A percentile compares a stretch with the other conserved stretches of the same genome.
phyloP scores from a whole-genome alignment of 306 rosid genomes.

The Cucurbita ficifolia region DNA sequence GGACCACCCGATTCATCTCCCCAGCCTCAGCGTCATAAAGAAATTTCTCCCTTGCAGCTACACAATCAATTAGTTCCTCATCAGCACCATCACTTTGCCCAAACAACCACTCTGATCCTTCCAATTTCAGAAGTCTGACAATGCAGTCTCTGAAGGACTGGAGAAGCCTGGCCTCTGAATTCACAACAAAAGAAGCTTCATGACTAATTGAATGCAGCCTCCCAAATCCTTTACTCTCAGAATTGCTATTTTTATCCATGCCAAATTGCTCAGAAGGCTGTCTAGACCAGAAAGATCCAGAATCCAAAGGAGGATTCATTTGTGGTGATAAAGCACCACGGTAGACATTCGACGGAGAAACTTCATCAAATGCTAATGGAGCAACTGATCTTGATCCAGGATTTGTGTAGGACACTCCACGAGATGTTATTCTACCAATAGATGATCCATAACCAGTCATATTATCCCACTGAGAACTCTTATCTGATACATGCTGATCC shows the following conservation, averaged over 20 bases:
- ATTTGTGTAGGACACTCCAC: slow-evolving; percentile 28
- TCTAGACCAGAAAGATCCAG: slow-evolving; percentile 75
- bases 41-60: slow-evolving; percentile 81
- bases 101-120: slow-evolving; percentile 92
- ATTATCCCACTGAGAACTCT: slow-evolving; percentile 38
- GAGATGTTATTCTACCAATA: slow-evolving; percentile 21
- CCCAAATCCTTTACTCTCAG: slow-evolving; percentile 32
- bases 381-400: slow-evolving; percentile 36
- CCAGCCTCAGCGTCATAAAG: slow-evolving; percentile 61
- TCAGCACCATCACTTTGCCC: slow-evolving; percentile 78
- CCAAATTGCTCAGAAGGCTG: slow-evolving; percentile 95
- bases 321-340: slow-evolving; percentile 38
- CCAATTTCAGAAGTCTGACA: slow-evolving; percentile 63
- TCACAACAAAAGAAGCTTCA: slow-evolving; percentile 38
- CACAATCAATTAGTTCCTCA: slow-evolving; percentile 78
- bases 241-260: slow-evolving; percentile 31
- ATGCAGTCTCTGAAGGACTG: slow-evolving; percentile 71
- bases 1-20: slow-evolving; percentile 31
- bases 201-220: slow-evolving; percentile 26
- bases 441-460: slow-evolving; percentile 41
- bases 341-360: slow-evolving; percentile 49
- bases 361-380: slow-evolving; percentile 62
- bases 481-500: slow-evolving; percentile 32
- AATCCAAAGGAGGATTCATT: slow-evolving; percentile 34
- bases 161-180: slow-evolving; percentile 62